phyloP scores from a whole-genome alignment of 352 stramenopile species.

The Phytopythium aichiense region DNA sequence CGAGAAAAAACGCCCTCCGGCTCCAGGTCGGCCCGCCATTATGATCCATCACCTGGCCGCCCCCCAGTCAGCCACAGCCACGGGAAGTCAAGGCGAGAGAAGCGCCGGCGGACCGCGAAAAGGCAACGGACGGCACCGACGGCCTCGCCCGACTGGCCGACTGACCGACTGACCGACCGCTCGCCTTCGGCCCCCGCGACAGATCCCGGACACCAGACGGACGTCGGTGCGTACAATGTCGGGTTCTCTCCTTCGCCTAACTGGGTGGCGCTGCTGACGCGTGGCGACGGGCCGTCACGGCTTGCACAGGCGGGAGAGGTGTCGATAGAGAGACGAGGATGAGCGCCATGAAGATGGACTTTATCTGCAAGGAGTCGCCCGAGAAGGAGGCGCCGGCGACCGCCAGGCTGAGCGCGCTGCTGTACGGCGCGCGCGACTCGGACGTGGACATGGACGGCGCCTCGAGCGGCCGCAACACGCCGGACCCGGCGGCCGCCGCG shows the following conservation, averaged over 20 bases:
- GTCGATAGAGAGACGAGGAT: constrained; percentile 16
- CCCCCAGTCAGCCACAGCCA: constrained; percentile 6
- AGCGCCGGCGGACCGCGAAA: too few species aligned
- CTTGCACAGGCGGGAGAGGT: not conserved
- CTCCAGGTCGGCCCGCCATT: constrained; percentile 2
- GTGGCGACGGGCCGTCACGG: not conserved
- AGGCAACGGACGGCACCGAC: too few species aligned
- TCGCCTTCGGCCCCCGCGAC: too few species aligned
- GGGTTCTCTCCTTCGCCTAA: too few species aligned
- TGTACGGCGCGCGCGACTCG: constrained; percentile 31
- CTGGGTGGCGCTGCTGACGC: not conserved
- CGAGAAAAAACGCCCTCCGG: constrained; percentile 8
- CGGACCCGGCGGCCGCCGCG: not conserved
- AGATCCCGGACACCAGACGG: too few species aligned
- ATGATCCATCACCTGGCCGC: constrained; percentile 10
- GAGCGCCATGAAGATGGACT: constrained; percentile 83
- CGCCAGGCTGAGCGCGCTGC: constrained; percentile 31
- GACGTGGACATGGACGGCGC: constrained; percentile 25
- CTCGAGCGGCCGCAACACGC: constrained; percentile 12
- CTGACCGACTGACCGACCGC: too few species aligned
- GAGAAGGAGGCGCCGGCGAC: constrained; percentile 15
- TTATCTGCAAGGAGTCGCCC: constrained; percentile 64
- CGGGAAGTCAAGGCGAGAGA: not conserved
- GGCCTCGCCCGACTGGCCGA: too few species aligned
- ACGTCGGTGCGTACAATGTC: too few species aligned